Percentiles rank a stretch among this genome's conserved stretches.
These are phyloP conservation scores for Sphaerobolus stellatus DNA, from an alignment of 1,284 basidiomycete species.

Conservation along the genomic window DNA sequence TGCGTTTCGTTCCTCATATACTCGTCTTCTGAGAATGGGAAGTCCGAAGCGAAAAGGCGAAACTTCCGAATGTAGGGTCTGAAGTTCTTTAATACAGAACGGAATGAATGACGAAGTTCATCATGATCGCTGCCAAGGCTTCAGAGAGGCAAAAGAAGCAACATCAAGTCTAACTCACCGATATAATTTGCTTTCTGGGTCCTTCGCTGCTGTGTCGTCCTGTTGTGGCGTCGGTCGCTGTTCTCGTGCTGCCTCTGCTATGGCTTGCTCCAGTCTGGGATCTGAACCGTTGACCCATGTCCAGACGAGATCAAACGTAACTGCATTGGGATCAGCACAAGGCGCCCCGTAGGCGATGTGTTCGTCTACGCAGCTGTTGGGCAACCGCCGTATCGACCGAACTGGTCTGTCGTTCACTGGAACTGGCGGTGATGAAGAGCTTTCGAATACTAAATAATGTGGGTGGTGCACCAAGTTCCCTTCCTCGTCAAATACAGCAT, in stretches of 20 bases:
- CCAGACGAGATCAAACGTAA: slow-evolving; percentile 14
- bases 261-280: neutral
- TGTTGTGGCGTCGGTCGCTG: neutral
- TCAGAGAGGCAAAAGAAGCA: neutral
- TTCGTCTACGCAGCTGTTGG: slow-evolving; percentile 7
- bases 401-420: neutral
- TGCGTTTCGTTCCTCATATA: neutral
- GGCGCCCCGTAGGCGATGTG: slow-evolving; percentile 5
- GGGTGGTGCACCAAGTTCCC: neutral
- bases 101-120: slow-evolving; percentile 16
- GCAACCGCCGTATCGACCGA: slow-evolving; percentile 4
- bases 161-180: slow-evolving; percentile 3
- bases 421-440: neutral
- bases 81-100: slow-evolving; percentile 16
- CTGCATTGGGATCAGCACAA: slow-evolving; percentile 1
- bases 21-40: slow-evolving; percentile 8
- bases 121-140: slow-evolving; percentile 14
- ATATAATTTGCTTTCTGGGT: slow-evolving; percentile 1
- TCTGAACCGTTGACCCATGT: slow-evolving; percentile 16
- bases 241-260: neutral
- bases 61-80: slow-evolving; percentile 8
- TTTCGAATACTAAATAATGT: slow-evolving; percentile 3
- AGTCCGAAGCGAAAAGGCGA: slow-evolving; percentile 13
- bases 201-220: neutral
- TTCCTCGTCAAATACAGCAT: neutral